Base-by-base conservation (phyloP, 1,284 basidiomycete genomes). In the Tremellales sp. region DNA sequence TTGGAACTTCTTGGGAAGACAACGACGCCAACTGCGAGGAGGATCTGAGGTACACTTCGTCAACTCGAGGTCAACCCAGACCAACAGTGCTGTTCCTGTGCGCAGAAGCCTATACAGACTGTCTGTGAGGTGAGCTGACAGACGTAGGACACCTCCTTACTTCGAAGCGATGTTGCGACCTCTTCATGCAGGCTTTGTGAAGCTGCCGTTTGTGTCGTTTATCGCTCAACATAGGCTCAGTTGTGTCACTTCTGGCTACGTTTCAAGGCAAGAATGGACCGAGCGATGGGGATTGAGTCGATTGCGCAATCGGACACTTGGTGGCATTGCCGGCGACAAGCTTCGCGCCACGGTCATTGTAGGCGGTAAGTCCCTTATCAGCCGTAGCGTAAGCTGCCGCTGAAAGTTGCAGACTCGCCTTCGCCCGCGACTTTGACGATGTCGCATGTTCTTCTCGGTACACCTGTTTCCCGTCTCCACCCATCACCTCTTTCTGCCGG, bases 31-130 rank as follows among this genome's bases (percentile, higher is more conserved):
- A 54, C 40, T 39, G 46, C 1, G 51, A 47, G 11, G 46, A 44
- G 33, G 46, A 43, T 37, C 56, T 54, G 39, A 22, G n/a, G 19
- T 24, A 40, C 21, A n/a, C 13, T 3, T 21, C 23, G 21, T 40
- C 10, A 21, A 24, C 15, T 15, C 4, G 4, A 4, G 33, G 33
- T 6, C 29, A 31, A 41, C 64, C 62, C 0, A 53, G 57, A 31
- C 68, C 70, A 2, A 65, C 66, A 2, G 53, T 73, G 13, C 49
- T 73, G 12, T 65, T 73, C 57, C 47, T 71, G 70, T 69, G 39
- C 51, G 70, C 45, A n/a, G 33, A n/a, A n/a, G 15, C 33, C 29
- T 31, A n/a, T 15, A 17, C 33, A 6, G n/a, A n/a, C n/a, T n/a
- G n/a, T n/a, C n/a, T n/a, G n/a, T n/a, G 13, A 39, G 11, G 4